Evolutionary conservation across 2,329 filamentous ascomycete species (phyloP).

Genomic region (Pseudopyricularia javanii): DNA sequence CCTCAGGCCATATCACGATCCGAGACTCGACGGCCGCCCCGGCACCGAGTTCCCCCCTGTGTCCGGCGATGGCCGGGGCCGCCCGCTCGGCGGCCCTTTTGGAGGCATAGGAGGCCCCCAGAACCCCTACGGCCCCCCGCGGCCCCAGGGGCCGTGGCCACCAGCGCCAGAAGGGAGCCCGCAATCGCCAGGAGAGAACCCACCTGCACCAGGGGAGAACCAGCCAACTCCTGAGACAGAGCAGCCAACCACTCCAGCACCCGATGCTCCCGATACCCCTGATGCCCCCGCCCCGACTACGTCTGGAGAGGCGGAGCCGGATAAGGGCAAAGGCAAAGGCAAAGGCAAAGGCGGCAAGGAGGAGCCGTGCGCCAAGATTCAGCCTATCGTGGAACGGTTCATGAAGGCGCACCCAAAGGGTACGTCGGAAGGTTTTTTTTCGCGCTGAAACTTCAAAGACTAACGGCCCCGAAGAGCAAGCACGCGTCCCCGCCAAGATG

Average conservation of each 20-base stretch:
- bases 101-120: neutral
- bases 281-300: neutral
- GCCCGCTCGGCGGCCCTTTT: neutral
- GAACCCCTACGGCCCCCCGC: no score
- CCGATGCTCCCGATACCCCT: no score
- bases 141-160: no score
- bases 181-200: no score
- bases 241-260: no score
- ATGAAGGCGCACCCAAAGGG: neutral
- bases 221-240: no score
- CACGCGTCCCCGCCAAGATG: conserved; percentile 19
- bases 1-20: neutral
- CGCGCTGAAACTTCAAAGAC: conserved; percentile 12
- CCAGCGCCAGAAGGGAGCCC: no score
- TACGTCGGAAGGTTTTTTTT: neutral
- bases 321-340: no score
- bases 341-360: neutral
- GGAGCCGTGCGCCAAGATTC: neutral
- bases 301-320: neutral
- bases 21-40: neutral
- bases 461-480: conserved; percentile 18
- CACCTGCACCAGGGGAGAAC: no score
- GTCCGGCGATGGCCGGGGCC: neutral
- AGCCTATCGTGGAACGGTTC: neutral
- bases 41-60: neutral